phyloP scores from a whole-genome alignment of 1,284 basidiomycete species.

The Malassezia globosa region DNA sequence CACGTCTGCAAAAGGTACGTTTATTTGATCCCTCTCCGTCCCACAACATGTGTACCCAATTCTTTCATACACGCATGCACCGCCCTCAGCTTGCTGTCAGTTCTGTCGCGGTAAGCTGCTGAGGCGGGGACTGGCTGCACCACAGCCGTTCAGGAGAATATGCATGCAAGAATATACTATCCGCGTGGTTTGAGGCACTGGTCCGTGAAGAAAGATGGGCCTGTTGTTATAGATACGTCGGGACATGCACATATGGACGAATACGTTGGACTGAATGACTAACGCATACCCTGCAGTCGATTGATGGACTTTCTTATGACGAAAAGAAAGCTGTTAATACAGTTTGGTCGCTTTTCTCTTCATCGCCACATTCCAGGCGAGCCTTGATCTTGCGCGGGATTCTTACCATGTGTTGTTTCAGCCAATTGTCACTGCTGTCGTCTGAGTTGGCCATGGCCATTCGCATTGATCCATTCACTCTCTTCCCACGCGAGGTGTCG shows the following conservation, averaged over 20 bases:
- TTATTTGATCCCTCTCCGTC: neutral
- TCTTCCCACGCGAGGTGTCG: constrained; percentile 79
- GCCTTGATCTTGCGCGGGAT: constrained; percentile 90
- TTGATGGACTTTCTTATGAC: constrained; percentile 77
- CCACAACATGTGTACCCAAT: no score
- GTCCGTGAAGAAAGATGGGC: constrained; percentile 23
- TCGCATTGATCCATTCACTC: constrained; percentile 75
- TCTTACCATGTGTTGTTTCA: constrained; percentile 99
- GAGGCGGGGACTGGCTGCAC: neutral
- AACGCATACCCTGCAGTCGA: constrained; percentile 55
- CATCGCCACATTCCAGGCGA: constrained; percentile 76
- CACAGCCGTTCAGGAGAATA: no score
- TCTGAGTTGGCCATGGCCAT: constrained; percentile 83
- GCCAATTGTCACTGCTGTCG: constrained; percentile 89
- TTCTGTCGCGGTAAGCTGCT: neutral
- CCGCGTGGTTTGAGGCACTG: constrained; percentile 43
- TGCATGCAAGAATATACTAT: constrained; percentile 3
- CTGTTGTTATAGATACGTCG: constrained; percentile 16
- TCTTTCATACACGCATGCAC: neutral
- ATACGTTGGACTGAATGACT: neutral
- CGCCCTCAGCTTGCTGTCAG: neutral
- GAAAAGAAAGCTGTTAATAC: constrained; percentile 82
- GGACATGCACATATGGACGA: constrained; percentile 9
- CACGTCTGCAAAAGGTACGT: constrained; percentile 80
- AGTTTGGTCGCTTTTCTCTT: constrained; percentile 93